Percentiles rank a stretch among this genome's conserved stretches.
These are phyloP conservation scores for Polychaeton citri DNA, from an alignment of 2,329 filamentous ascomycete species.

Conservation along the genomic window DNA sequence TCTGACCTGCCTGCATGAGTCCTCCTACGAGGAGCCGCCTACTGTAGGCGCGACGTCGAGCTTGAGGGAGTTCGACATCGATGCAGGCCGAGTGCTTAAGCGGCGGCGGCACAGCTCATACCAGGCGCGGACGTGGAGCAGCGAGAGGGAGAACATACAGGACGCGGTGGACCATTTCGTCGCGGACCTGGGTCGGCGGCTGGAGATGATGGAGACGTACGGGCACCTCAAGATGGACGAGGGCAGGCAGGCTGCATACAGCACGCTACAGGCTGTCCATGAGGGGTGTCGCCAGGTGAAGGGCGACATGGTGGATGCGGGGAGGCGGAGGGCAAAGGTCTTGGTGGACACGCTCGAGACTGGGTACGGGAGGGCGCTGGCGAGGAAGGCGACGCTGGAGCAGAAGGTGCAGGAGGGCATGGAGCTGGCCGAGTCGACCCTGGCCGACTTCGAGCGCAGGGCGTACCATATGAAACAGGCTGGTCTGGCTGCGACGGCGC, in stretches of 20 bases:
- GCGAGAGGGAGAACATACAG: conserved; percentile 36
- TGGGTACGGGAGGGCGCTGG: conserved; percentile 74
- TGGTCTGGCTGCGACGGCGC: conserved; percentile 59
- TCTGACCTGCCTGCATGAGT: background rate
- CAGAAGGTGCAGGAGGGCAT: conserved; percentile 86
- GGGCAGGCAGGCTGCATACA: conserved; percentile 71
- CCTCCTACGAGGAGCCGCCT: conserved; percentile 28
- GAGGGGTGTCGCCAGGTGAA: conserved; percentile 81
- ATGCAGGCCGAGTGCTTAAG: conserved; percentile 21
- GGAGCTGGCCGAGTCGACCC: conserved; percentile 69
- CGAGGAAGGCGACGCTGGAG: conserved; percentile 72
- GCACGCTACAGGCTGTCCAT: conserved; percentile 73
- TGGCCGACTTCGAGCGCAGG: conserved; percentile 72
- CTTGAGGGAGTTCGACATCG: conserved; percentile 18
- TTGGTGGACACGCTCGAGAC: conserved; percentile 86
- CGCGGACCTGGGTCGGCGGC: conserved; percentile 68
- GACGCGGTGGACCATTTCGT: conserved; percentile 60
- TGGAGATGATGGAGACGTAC: conserved; percentile 82
- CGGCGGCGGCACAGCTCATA: conserved; percentile 36
- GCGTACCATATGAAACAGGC: conserved; percentile 69
- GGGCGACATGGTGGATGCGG: conserved; percentile 77
- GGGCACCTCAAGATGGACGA: conserved; percentile 72
- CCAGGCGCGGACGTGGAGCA: conserved; percentile 28
- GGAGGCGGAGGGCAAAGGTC: conserved; percentile 68
- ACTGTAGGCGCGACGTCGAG: conserved; percentile 24